Evolutionary conservation across 2,329 filamentous ascomycete genomes (phyloP), one percentile per base, ranked within the genome.

Genomic region (Ilyonectria sp.): DNA sequence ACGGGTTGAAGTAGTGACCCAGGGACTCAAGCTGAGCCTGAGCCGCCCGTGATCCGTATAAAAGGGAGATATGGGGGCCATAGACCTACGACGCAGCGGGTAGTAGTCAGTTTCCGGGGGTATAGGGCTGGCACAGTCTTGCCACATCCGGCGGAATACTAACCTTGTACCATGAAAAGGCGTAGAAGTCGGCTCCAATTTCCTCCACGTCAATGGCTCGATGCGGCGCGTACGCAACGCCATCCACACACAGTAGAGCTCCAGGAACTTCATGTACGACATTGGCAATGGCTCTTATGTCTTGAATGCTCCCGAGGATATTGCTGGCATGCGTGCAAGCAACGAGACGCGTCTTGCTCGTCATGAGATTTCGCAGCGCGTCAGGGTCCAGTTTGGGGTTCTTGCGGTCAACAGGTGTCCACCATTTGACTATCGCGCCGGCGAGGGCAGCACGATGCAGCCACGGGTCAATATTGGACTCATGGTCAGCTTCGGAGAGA

Each of bases 101-200:
- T 7, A 40, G 37, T 2, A 40, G 37, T 40, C 37, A 40, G 37
- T 40, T 40, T 40, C 37, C 13, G 15, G 10, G 10, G 13, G 13
- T 40, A 40, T 40, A 26, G 26, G 26, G 26, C 26, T 26, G 4
- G 26, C 26, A 26, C 26, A 26, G 26, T 6, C 26, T 26, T 26
- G 26, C 26, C 26, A 26, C 26, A 26, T 26, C 26, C 26, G 26
- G 6, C 5, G 6, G 26, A 26, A 26, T 26, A 26, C 37, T 13
- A n/a, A 94, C 89, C 78, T 95, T 95, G 81, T 95, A 95, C 93
- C 92, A 95, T 0, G 87, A 91, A 76, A 95, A 94, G n/a, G 86
- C 82, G 78, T 95, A 95, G 72, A 94, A 91, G 76, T 95, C 93
- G 0, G 92, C 91, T 1, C 87, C 92, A 0, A 94, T 83, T 0